A percentile compares a stretch with the other conserved stretches of the same genome.
Conservation (phyloP, 208 protist genomes). For the Acanthamoeba polyphaga region DNA sequence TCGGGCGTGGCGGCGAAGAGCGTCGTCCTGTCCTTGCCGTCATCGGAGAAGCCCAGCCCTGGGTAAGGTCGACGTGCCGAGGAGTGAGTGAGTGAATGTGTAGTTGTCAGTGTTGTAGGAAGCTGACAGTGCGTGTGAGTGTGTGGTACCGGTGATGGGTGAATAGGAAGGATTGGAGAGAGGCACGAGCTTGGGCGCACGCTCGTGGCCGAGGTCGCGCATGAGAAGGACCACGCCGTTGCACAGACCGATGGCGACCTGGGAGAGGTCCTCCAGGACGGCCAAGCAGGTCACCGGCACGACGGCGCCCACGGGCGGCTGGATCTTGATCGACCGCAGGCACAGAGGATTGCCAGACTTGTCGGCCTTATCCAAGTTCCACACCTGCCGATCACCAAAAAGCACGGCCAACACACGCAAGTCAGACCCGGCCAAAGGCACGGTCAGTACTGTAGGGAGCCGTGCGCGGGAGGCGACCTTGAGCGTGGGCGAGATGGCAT, state of each 20-base stretch:
- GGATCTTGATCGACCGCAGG: constrained; percentile 78
- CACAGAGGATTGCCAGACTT: constrained; percentile 82
- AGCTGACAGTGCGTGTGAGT: constrained; percentile 63
- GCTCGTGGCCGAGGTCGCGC: constrained; percentile 43
- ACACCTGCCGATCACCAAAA: constrained; percentile 16
- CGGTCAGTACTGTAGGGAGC: constrained; percentile 65
- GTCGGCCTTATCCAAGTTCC: constrained; percentile 77
- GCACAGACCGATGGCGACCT: constrained; percentile 92
- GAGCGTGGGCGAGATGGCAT: constrained; percentile 82
- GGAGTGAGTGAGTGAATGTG: background rate
- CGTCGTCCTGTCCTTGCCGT: constrained; percentile 47
- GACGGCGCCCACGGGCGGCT: background rate
- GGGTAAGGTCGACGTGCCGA: background rate
- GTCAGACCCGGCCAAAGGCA: background rate
- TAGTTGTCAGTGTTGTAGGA: constrained; percentile 12
- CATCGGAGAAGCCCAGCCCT: constrained; percentile 56
- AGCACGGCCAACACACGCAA: background rate
- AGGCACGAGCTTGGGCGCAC: constrained; percentile 31
- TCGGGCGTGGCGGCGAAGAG: constrained; percentile 78
- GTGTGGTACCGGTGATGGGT: constrained; percentile 76
- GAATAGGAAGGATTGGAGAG: constrained; percentile 57
- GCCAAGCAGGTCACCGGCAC: constrained; percentile 91
- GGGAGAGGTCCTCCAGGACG: constrained; percentile 91
- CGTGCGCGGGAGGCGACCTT: constrained; percentile 89
- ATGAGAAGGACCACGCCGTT: constrained; percentile 92